phyloP scores from a whole-genome alignment of 2,329 filamentous ascomycete genomes.

The Claviceps capensis region DNA sequence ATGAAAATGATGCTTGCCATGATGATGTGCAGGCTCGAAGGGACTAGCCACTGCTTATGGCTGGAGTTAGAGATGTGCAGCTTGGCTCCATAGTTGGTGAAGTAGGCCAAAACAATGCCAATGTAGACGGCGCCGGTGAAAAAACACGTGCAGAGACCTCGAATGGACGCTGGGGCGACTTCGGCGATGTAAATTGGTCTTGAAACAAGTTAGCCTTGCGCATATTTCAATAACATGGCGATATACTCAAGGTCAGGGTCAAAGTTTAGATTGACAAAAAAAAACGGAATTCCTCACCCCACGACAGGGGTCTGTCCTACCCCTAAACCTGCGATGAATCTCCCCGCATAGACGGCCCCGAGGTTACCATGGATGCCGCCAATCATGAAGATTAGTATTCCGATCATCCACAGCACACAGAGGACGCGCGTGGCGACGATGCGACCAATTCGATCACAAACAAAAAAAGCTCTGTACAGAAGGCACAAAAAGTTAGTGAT shows the following conservation, averaged over 20 bases:
- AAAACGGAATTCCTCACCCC: conserved; percentile 20
- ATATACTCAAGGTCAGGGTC: too few species aligned
- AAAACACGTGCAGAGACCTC: conserved; percentile 56
- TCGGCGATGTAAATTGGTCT: conserved; percentile 59
- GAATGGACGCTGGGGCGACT: conserved; percentile 52
- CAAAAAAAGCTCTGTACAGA: conserved; percentile 35
- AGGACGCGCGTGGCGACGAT: conserved; percentile 48
- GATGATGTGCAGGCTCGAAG: conserved; percentile 64
- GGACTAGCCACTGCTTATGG: conserved; percentile 46
- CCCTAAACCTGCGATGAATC: conserved; percentile 52
- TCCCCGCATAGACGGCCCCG: conserved; percentile 46
- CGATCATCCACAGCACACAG: conserved; percentile 42
- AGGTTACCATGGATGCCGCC: conserved; percentile 35
- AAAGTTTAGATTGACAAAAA: too few species aligned
- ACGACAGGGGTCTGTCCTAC: conserved; percentile 56
- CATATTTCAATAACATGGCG: too few species aligned
- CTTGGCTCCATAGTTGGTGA: conserved; percentile 51
- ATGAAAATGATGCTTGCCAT: conserved; percentile 60
- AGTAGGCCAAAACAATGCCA: conserved; percentile 69
- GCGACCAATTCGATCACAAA: conserved; percentile 47
- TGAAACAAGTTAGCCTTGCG: too few species aligned
- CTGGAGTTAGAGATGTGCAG: conserved; percentile 34
- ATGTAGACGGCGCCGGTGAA: conserved; percentile 49
- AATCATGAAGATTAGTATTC: conserved; percentile 45
- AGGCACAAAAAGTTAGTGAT: not conserved